Percentiles rank a stretch among this genome's conserved stretches.
Evolutionary conservation across 1,284 basidiomycete species (phyloP).

Genomic region (Boletus mariae): DNA sequence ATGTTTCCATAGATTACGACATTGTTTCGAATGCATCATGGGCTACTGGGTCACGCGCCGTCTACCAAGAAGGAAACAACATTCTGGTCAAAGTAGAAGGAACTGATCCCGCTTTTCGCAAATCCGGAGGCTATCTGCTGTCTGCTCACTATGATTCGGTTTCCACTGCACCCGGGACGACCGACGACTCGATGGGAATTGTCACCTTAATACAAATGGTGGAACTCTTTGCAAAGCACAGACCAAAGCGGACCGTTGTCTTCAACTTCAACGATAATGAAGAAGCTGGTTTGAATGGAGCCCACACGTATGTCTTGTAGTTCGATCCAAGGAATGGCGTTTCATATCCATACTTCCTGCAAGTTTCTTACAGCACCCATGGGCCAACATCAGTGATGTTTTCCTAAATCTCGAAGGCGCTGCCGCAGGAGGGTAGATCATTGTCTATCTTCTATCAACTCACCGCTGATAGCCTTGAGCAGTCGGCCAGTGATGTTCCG

Average conservation of each 20-base stretch:
- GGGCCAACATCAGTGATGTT: slow-evolving; percentile 58
- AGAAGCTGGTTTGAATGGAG: slow-evolving; percentile 71
- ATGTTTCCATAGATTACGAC: slow-evolving; percentile 55
- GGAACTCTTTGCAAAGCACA: slow-evolving; percentile 51
- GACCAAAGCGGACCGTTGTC: slow-evolving; percentile 57
- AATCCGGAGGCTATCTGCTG: slow-evolving; percentile 57
- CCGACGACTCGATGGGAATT: slow-evolving; percentile 74
- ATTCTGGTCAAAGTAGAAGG: slow-evolving; percentile 69
- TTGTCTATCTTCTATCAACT: neutral
- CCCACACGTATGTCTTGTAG: slow-evolving; percentile 46
- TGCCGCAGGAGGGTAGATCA: slow-evolving; percentile 65
- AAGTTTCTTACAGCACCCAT: slow-evolving; percentile 69
- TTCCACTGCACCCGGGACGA: slow-evolving; percentile 69
- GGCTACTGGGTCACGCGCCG: slow-evolving; percentile 22
- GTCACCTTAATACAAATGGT: slow-evolving; percentile 65
- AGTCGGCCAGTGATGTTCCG: slow-evolving; percentile 69
- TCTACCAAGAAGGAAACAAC: slow-evolving; percentile 73
- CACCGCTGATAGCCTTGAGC: slow-evolving; percentile 8
- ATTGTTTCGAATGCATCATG: slow-evolving; percentile 56
- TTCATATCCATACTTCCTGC: slow-evolving; percentile 4
- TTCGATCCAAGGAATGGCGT: neutral
- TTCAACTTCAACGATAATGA: slow-evolving; percentile 84
- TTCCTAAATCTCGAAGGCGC: slow-evolving; percentile 82
- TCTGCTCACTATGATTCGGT: slow-evolving; percentile 81
- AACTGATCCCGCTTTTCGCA: slow-evolving; percentile 34